A percentile compares a stretch with the other conserved stretches of the same genome.
Conservation (phyloP, 148 eudicot genomes). For the Polygonum aviculare region DNA sequence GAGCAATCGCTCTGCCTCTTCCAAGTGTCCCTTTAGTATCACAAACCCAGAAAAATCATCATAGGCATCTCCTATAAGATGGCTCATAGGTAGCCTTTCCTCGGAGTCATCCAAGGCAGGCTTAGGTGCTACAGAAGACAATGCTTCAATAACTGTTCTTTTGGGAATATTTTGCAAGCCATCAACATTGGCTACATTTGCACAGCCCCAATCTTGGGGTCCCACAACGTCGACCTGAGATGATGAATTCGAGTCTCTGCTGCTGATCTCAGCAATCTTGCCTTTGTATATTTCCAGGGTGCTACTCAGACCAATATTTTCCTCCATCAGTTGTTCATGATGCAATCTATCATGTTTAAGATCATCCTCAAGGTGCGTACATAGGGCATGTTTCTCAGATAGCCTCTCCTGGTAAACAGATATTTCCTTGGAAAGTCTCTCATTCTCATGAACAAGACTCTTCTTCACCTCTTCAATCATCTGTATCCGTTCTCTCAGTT, state of each 20-base stretch:
- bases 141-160: conserved; percentile 14
- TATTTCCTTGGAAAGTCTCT: conserved; percentile 33
- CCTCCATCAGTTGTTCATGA: conserved; percentile 50
- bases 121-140: conserved; percentile 1
- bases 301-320: conserved; percentile 37
- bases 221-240: conserved; percentile 23
- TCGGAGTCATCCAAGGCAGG: conserved; percentile 12
- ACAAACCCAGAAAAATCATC: conserved; percentile 29
- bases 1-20: conserved; percentile 40
- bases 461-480: conserved; percentile 31
- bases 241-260: conserved; percentile 17
- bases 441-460: conserved; percentile 27
- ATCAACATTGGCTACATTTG: conserved; percentile 16
- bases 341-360: conserved; percentile 41
- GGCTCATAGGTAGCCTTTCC: conserved; percentile 13
- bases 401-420: conserved; percentile 34
- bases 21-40: conserved; percentile 38
- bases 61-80: conserved; percentile 20
- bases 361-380: conserved; percentile 36
- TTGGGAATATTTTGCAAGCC: conserved; percentile 9
- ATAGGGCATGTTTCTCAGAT: conserved; percentile 32
- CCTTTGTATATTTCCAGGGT: conserved; percentile 37
- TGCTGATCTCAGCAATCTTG: conserved; percentile 24
- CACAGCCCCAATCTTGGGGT: conserved; percentile 13
- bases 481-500: conserved; percentile 27